Evolutionary conservation across 345 rosid species (phyloP), one percentile per base, ranked within the genome.

Genomic region (Leavenworthia alabamica): DNA sequence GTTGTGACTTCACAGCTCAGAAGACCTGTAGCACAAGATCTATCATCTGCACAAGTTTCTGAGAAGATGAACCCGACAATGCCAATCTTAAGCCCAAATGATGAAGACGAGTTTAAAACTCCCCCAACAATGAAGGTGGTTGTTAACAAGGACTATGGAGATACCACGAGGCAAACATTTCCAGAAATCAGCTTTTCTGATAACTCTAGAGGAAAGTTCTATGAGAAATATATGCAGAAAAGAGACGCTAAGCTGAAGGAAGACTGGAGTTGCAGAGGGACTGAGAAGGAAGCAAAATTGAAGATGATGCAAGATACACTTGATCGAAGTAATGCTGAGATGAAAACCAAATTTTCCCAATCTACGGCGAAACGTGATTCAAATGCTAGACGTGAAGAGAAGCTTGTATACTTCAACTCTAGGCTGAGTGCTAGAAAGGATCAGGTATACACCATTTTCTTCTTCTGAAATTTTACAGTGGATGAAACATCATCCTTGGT

Each of bases 171-270:
- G 70, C 79, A 72, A 58, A 85, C 58, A 55, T 74, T 83, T 64
- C 78, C 86, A 45, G 86, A 79, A 53, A 77, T 74, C 59, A 78
- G 63, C 54, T 73, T 75, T 47, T 78, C 92, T 8, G 90, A 81
- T 76, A 81, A 79, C 72, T 90, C 93, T 50, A 83, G 86, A 73
- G 99, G 99, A 55, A 81, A 80, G 61, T 81, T 80, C 32, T 89
- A 83, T 33, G 83, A 82, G 77, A 80, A 57, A 53, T 93, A 93
- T 78, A 83, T 81, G 90, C 80, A 77, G 72, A 93, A 80, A 78
- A 84, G 99, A 70, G 91, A 93, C 71, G 80, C 80, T 24, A 93
- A 87, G 73, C 83, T 89, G 70, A 87, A 78, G 70, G 89, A 82
- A 74, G 96, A 87, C 64, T 85, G 92, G 91, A 80, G 81, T 50